A percentile compares a stretch with the other conserved stretches of the same genome.
phyloP scores from a whole-genome alignment of 768 basidiomycete species.

The Pleurotus djamor region DNA sequence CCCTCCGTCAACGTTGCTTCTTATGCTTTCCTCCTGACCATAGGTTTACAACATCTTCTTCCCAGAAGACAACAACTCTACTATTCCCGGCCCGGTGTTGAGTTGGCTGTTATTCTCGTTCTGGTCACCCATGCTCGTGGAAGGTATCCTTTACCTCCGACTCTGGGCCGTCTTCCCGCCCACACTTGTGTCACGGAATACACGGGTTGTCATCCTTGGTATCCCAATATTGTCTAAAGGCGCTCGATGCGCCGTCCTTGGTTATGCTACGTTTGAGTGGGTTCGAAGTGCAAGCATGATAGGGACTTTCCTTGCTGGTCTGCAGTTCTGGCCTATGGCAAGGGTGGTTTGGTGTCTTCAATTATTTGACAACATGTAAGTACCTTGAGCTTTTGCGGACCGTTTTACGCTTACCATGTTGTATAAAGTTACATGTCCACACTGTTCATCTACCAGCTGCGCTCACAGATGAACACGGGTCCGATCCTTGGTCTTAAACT shows the following conservation, averaged over 20 bases:
- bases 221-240: conserved; percentile 26
- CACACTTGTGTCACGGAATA: conserved; percentile 8
- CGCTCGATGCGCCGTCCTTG: conserved; percentile 21
- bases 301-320: conserved; percentile 3
- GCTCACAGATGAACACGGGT: not conserved
- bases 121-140: conserved; percentile 29
- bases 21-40: not conserved
- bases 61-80: not conserved
- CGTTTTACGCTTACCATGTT: not conserved
- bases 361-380: conserved; percentile 30
- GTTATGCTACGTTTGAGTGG: conserved; percentile 2
- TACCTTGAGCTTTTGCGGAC: not conserved
- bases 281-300: conserved; percentile 5
- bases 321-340: conserved; percentile 13
- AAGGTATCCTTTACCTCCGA: conserved; percentile 34
- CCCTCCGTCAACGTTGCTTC: no score
- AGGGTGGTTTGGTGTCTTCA: conserved; percentile 29
- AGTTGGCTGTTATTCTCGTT: conserved; percentile 14
- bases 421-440: not conserved
- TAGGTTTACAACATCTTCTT: conserved; percentile 4
- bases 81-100: not conserved
- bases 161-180: conserved; percentile 32
- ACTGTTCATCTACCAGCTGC: conserved; percentile 1
- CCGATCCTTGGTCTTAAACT: conserved; percentile 7
- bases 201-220: conserved; percentile 17